Base-by-base conservation (phyloP, 2,329 filamentous ascomycete species). In the Drechslerella coelobrocha region DNA sequence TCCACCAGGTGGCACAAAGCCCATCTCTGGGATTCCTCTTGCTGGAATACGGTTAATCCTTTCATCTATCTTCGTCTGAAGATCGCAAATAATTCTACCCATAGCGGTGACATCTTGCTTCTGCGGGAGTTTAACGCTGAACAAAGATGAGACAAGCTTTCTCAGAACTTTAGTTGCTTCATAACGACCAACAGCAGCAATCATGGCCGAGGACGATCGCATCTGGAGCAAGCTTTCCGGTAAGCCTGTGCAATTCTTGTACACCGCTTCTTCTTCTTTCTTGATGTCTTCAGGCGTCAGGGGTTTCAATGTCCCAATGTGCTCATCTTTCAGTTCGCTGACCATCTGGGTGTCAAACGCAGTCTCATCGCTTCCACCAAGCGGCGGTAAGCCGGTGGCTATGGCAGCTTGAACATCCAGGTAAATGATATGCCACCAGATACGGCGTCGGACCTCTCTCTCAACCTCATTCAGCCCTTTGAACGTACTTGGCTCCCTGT, bases 401-500 rank as follows among this genome's bases (percentile, higher is more conserved):
- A 76, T 75, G 9, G 75, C 74, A n/a, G 73, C 73, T 55, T 76
- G 75, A 9, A 75, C 63, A 39, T 76, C 75, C 9, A 76, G 68
- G 50, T 75, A 74, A 50, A 75, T 54, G n/a, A 77, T 75, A 37
- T 77, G 76, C 76, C 76, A 77, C 76, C 76, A 77, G 26, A 77
- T 71, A 4, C 76, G 72, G 6, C 76, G 75, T 14, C 76, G 75
- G 24, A 77, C 73, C 61, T 77, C 76, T 27, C 75, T 75, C 41
- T 77, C 76, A 27, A 77, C 54, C n/a, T 75, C 73, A 19, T 72
- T 66, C 4, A 76, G 50, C 0, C 68, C 66, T 26, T 31, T 61
- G 53, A 76, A 75, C 12, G 72, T 68, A 17, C 69, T 73, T 34
- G 85, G 86, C 21, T 77, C 76, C 3, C 75, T 74, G 53, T 77